Evolutionary conservation across 2,329 filamentous ascomycete species (phyloP).

Genomic region (Arthrinium puccinioides): DNA sequence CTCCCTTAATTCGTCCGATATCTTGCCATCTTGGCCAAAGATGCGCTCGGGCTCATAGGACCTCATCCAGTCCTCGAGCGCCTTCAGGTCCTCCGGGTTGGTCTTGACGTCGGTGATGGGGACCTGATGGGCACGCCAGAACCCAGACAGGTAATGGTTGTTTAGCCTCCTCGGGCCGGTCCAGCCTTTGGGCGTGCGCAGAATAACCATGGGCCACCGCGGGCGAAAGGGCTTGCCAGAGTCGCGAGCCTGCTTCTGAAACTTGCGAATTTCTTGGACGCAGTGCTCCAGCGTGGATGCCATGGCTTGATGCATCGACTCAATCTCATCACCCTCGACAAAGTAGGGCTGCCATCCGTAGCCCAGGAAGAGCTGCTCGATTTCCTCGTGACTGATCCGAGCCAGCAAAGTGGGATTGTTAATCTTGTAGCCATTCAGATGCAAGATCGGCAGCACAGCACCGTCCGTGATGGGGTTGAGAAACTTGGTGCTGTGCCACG

Average conservation of each 20-base stretch:
- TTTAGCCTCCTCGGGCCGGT: conserved; percentile 67
- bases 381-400: conserved; percentile 66
- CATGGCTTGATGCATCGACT: conserved; percentile 78
- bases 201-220: conserved; percentile 71
- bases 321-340: conserved; percentile 66
- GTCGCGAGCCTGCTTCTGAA: conserved; percentile 65
- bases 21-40: conserved; percentile 56
- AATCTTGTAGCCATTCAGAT: conserved; percentile 82
- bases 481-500: conserved; percentile 79
- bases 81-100: conserved; percentile 58
- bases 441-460: conserved; percentile 68
- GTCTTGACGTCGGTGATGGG: conserved; percentile 63
- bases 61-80: conserved; percentile 71
- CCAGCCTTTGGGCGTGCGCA: conserved; percentile 75
- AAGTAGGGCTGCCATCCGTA: conserved; percentile 78
- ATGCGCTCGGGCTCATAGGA: conserved; percentile 67
- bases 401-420: conserved; percentile 71
- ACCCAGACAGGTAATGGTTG: conserved; percentile 65
- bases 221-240: conserved; percentile 63
- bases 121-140: conserved; percentile 73
- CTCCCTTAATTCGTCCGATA: conserved; percentile 54
- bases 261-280: conserved; percentile 59
- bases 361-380: conserved; percentile 61
- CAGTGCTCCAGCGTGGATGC: conserved; percentile 68
- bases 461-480: conserved; percentile 73